A percentile compares a stretch with the other conserved stretches of the same genome.
phyloP scores from a whole-genome alignment of 441 rosid genomes.

The Populus hybrid region DNA sequence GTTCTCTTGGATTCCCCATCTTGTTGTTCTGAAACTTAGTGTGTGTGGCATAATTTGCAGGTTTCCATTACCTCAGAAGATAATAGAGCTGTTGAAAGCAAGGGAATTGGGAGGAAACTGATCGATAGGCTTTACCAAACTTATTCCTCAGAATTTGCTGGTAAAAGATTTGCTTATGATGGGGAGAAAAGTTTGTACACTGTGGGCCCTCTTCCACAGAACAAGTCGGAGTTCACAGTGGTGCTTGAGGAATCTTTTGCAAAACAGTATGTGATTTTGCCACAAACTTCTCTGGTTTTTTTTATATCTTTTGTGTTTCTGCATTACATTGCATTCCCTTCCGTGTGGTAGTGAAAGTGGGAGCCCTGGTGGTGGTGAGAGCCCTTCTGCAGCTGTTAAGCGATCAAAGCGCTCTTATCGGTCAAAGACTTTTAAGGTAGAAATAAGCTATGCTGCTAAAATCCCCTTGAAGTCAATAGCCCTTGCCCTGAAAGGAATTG shows the following conservation, averaged over 20 bases:
- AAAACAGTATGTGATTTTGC: conserved; percentile 37
- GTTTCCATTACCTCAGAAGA: conserved; percentile 65
- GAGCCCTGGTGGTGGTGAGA: conserved; percentile 26
- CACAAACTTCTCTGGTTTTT: background rate
- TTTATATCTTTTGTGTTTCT: background rate
- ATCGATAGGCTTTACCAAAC: conserved; percentile 64
- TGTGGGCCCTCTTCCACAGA: conserved; percentile 70
- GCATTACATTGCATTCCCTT: conserved; percentile 14
- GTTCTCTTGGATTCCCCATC: conserved; percentile 9
- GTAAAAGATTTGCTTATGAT: conserved; percentile 73
- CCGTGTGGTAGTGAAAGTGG: conserved; percentile 34
- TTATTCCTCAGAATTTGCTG: conserved; percentile 55
- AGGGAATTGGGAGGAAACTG: conserved; percentile 66
- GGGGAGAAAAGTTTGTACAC: conserved; percentile 75
- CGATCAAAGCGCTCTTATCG: conserved; percentile 49
- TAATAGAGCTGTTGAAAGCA: conserved; percentile 45
- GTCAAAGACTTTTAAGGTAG: conserved; percentile 58
- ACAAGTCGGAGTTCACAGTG: conserved; percentile 57
- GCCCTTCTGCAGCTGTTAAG: conserved; percentile 40
- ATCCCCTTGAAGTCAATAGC: conserved; percentile 57
- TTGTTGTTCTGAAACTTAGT: conserved; percentile 13
- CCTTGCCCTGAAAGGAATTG: conserved; percentile 45
- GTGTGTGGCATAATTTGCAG: conserved; percentile 31
- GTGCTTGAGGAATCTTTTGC: conserved; percentile 66
- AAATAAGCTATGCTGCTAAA: conserved; percentile 53